A percentile compares a stretch with the other conserved stretches of the same genome.
Evolutionary conservation across 23 red algal genomes (phyloP).

Genomic region (Agarophyton chilense): DNA sequence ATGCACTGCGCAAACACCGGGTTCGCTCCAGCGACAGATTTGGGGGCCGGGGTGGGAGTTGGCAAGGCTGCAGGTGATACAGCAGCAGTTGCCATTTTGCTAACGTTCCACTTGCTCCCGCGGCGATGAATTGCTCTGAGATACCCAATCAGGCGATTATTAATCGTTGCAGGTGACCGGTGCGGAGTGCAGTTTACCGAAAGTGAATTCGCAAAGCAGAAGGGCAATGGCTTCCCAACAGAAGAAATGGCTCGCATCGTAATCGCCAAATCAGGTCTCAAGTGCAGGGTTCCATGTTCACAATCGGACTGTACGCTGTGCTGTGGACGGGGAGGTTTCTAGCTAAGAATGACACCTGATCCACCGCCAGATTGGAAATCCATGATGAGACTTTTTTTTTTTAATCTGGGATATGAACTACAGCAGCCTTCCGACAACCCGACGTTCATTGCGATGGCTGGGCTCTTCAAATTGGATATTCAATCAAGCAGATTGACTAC

Average conservation of each 20-base stretch:
- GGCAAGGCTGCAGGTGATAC: constrained; percentile 15
- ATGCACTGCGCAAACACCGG: constrained; percentile 97
- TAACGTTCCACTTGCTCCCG: not conserved
- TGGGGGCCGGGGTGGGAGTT: not conserved
- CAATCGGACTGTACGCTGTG: not conserved
- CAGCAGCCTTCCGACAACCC: no score
- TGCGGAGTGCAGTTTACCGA: not conserved
- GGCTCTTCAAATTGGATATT: no score
- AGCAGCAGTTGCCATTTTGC: not conserved
- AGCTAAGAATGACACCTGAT: no score
- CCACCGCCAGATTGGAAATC: not conserved
- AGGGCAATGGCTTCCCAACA: not conserved
- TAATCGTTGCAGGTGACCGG: not conserved
- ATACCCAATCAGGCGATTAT: not conserved
- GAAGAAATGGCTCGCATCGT: not conserved
- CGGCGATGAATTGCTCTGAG: not conserved
- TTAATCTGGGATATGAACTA: no score
- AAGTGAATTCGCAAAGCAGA: not conserved
- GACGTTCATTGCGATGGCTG: no score
- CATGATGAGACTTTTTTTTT: not conserved
- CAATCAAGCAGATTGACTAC: no score
- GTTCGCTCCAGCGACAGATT: constrained; percentile 72
- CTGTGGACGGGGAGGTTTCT: no score
- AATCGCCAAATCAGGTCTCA: not conserved
- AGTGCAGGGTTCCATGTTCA: not conserved